Evolutionary conservation across 306 rosid genomes (phyloP).

Genomic region (Rosa persica): DNA sequence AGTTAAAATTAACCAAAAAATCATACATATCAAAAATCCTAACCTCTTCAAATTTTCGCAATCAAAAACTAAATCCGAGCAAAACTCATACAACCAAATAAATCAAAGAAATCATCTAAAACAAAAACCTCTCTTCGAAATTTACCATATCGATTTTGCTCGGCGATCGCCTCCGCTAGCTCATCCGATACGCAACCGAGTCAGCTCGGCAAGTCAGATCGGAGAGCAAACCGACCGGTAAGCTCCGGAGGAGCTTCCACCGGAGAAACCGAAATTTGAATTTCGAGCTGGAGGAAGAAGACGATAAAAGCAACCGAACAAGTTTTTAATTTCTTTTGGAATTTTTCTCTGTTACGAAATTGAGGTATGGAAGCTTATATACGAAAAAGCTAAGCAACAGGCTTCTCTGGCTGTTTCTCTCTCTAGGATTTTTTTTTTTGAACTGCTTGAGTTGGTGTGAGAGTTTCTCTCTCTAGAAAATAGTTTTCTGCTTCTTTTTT

Average conservation of each 20-base stretch:
- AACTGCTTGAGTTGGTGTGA: constrained; percentile 13
- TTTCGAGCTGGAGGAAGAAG: constrained; percentile 42
- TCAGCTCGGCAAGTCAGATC: constrained; percentile 61
- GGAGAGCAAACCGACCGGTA: constrained; percentile 27
- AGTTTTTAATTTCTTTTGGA: constrained; percentile 6
- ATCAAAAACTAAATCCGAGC: constrained; percentile 20
- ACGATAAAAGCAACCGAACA: constrained; percentile 40
- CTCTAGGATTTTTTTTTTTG: constrained; percentile 17
- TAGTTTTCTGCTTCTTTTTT: constrained; percentile 16
- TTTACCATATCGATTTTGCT: constrained; percentile 82
- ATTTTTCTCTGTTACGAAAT: constrained; percentile 21
- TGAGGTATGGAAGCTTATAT: constrained; percentile 36
- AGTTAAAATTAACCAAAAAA: background rate
- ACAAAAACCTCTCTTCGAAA: constrained; percentile 7
- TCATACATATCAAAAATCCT: background rate
- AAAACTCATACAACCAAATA: constrained; percentile 30
- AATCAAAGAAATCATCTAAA: constrained; percentile 40
- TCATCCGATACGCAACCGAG: constrained; percentile 73
- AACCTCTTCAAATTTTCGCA: background rate
- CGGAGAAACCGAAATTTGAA: constrained; percentile 43
- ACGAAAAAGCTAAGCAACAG: constrained; percentile 11
- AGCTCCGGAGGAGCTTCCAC: constrained; percentile 36
- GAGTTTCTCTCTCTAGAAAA: constrained; percentile 34
- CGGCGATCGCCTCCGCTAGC: constrained; percentile 63
- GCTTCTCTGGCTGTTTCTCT: constrained; percentile 40